phyloP scores from a whole-genome alignment of 164 flowering plant species.

The Sedum album region DNA sequence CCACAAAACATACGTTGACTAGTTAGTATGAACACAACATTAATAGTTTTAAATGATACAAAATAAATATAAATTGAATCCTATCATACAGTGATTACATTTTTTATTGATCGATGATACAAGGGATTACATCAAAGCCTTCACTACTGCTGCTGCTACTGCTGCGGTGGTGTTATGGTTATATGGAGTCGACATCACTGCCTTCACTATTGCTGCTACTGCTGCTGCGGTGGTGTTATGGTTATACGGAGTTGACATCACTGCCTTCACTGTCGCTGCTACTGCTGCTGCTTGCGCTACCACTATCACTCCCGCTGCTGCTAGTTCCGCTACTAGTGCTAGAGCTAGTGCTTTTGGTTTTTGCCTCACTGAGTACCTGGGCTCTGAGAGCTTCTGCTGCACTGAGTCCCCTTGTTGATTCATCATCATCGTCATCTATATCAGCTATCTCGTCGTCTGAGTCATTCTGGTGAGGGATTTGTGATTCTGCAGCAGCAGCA shows the following conservation, averaged over 20 bases:
- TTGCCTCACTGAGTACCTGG: constrained; percentile 53
- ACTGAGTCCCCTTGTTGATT: constrained; percentile 48
- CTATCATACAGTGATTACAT: too few species aligned
- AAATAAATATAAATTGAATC: too few species aligned
- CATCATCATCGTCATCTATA: constrained; percentile 73
- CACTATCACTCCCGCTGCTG: constrained; percentile 53
- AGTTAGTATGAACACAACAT: too few species aligned
- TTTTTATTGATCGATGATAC: neutral
- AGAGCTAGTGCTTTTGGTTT: constrained; percentile 40
- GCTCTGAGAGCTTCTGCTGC: constrained; percentile 89
- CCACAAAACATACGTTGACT: neutral
- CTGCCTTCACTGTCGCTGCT: constrained; percentile 57
- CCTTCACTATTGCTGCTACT: too few species aligned
- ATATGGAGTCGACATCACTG: too few species aligned
- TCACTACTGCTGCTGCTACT: too few species aligned
- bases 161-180: too few species aligned
- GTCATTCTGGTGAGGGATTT: constrained; percentile 18
- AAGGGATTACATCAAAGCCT: too few species aligned
- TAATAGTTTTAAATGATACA: too few species aligned
- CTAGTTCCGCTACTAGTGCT: constrained; percentile 61
- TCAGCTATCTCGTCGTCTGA: constrained; percentile 71
- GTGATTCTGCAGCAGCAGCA: constrained; percentile 39
- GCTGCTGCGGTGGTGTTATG: too few species aligned
- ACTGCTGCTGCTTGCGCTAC: constrained; percentile 32
- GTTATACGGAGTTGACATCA: constrained; percentile 44